phyloP scores from a whole-genome alignment of 2,329 filamentous ascomycete species.

The Colletotrichum nymphaeae region DNA sequence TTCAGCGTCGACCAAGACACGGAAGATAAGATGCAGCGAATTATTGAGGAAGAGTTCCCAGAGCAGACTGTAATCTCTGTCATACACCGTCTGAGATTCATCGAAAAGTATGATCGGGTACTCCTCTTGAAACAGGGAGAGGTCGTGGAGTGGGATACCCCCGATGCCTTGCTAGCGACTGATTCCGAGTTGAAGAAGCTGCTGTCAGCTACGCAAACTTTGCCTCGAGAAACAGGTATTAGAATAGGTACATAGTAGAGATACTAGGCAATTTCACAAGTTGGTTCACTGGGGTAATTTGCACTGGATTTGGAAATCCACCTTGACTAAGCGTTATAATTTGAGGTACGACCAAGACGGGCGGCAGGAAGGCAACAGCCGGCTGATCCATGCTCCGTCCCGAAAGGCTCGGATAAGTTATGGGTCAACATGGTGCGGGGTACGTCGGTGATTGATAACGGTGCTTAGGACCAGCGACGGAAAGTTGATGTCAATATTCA shows the following conservation, averaged over 20 bases:
- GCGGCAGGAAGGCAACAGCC: not conserved
- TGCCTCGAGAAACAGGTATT: not conserved
- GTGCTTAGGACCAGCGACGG: not conserved
- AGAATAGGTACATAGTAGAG: not conserved
- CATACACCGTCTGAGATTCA: slow-evolving; percentile 9
- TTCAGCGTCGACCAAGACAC: slow-evolving; percentile 8
- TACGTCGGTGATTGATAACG: not conserved
- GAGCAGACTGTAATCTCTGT: slow-evolving; percentile 9
- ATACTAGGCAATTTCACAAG: not conserved
- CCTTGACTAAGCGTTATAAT: too few species aligned
- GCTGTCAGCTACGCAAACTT: not conserved
- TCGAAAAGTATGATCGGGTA: not conserved
- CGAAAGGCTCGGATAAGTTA: not conserved
- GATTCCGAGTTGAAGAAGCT: slow-evolving; percentile 12
- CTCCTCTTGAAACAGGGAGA: slow-evolving; percentile 5
- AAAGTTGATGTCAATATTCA: not conserved
- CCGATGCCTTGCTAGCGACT: not conserved
- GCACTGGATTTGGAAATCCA: too few species aligned
- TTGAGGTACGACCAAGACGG: not conserved
- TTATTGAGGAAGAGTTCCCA: slow-evolving; percentile 9
- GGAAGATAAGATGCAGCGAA: slow-evolving; percentile 2
- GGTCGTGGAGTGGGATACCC: not conserved
- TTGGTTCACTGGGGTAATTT: not conserved
- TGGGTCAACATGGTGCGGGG: not conserved
- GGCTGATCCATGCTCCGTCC: not conserved